Evolutionary conservation across 164 flowering plant genomes (phyloP), one percentile per base, ranked within the genome.

Genomic region (Tinospora cordifolia): DNA sequence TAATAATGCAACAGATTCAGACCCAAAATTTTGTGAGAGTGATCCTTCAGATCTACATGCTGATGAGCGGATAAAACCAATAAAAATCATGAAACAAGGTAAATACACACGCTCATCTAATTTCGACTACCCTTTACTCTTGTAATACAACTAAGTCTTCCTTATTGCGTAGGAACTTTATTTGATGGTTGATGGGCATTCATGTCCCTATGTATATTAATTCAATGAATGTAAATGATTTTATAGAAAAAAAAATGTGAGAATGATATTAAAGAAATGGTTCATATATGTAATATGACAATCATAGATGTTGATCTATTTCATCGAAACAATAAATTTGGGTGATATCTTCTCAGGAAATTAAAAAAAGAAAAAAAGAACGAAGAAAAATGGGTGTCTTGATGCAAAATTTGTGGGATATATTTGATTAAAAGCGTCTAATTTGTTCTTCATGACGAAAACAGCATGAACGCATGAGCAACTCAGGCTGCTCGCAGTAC

Each of bases 41-140:
- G 81, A 71, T 12, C 39, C 72, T 24, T 66, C 74, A 14, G 82
- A 75, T 25, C 41, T 71, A 27, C 76, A 70, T 25, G 34, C 47
- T 13, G 87, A 80, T 72, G 79, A 82, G 67, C 76, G 80, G 14
- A 85, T 83, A 6, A 85, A 77, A 79, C 96, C 92, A 10, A 12
- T 87, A 44, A 79, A 78, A 36, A 66, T 88, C 58, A 76, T 86
- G 84, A 59, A 75, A 54, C 10, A 22, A 54, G 60, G 24, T 54
- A 22, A 15, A 17, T n/a, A 6, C 25, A 6, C 60, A 7, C n/a
- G 60, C 60, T 54, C 9, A 54, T 25, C 60, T n/a, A 19, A n/a
- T 9, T 2, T n/a, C 24, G 9, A 9, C n/a, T 54, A 54, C 60
- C 24, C 60, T 54, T 54, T 8, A 54, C 9, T 5, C 24, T 54